phyloP scores from a whole-genome alignment of 805 yeast species.

The Yamadazyma ubonensis region DNA sequence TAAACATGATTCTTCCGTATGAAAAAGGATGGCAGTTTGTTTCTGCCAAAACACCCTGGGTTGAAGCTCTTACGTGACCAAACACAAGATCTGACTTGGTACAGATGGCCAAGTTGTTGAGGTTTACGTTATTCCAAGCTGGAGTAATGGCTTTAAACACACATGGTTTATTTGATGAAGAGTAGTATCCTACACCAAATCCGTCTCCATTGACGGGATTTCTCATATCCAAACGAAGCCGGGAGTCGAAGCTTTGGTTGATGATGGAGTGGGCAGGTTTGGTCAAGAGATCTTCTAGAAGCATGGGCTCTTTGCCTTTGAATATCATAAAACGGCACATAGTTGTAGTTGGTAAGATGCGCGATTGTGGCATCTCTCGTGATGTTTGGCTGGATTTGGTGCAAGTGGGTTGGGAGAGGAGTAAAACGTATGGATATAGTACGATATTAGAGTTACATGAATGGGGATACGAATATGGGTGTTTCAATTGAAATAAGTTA shows the following conservation, averaged over 20 bases:
- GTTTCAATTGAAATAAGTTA: too few relatives aligned
- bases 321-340: slow-evolving; percentile 95
- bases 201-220: slow-evolving; percentile 98
- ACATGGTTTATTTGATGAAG: slow-evolving; percentile 68
- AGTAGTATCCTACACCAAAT: slow-evolving; percentile 93
- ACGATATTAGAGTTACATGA: too few relatives aligned
- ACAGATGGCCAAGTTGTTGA: slow-evolving; percentile 82
- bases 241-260: slow-evolving; percentile 89
- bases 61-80: slow-evolving; percentile 95
- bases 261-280: slow-evolving; percentile 97
- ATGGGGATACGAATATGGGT: too few relatives aligned
- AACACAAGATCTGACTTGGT: slow-evolving; percentile 82
- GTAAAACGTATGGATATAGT: too few relatives aligned
- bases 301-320: slow-evolving; percentile 86
- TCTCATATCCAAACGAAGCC: slow-evolving; percentile 81
- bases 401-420: too few relatives aligned
- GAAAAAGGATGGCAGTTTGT: slow-evolving; percentile 97
- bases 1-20: slow-evolving; percentile 83
- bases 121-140: slow-evolving; percentile 94
- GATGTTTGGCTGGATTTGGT: too few relatives aligned
- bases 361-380: neutral
- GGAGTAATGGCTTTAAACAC: slow-evolving; percentile 95
- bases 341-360: neutral
- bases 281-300: slow-evolving; percentile 81
- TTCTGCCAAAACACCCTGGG: slow-evolving; percentile 90